Base-by-base conservation (phyloP, 805 yeast genomes). In the Ogataea glucozyma region DNA sequence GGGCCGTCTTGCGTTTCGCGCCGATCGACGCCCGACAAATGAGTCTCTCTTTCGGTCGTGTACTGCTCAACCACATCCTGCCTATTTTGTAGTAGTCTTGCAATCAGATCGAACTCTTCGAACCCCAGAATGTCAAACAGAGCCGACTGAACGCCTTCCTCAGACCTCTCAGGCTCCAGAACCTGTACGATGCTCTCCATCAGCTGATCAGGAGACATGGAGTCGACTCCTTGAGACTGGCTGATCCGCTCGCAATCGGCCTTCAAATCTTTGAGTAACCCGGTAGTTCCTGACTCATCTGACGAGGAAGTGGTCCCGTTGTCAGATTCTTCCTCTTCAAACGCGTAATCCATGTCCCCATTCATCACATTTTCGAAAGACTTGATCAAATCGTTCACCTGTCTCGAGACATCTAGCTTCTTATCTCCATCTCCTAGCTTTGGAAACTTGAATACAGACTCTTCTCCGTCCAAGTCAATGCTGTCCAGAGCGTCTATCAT, bases 111-210 rank as follows among this genome's bases (percentile, higher is more conserved):
- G 47, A 93, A 75, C 57, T 88, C 85, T 19, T 88, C 96, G 53
- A 81, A 85, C 0, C 99, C 99, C 1, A 93, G 62, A 6, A 87
- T 70, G 60, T 89, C 97, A 46, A 88, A 80, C 31, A 93, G 65
- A 6, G 78, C 67, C 5, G 86, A 79, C 56, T 90, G 96, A 10
- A 86, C 56, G 27, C 76, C 80, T 26, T 78, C 85, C 31, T 80
- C 83, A 8, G 72, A 65, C 6, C 65, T 51, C 14, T 67, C 67
- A 0, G 70, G 54, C 2, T 57, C 52, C 3, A 78, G 37, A 1
- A 67, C 64, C 53, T 54, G 37, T 33, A 66, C 47, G 3, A 72
- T 62, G 11, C 61, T 49, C 6, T 55, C 57, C 12, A 64, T 44
- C 6, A 67, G 46, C 40, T 54, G 51, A 33, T 50, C 40, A 35